These are phyloP conservation scores for Combretum micranthum DNA, from an alignment of 345 rosid species.

Conservation along the genomic window DNA sequence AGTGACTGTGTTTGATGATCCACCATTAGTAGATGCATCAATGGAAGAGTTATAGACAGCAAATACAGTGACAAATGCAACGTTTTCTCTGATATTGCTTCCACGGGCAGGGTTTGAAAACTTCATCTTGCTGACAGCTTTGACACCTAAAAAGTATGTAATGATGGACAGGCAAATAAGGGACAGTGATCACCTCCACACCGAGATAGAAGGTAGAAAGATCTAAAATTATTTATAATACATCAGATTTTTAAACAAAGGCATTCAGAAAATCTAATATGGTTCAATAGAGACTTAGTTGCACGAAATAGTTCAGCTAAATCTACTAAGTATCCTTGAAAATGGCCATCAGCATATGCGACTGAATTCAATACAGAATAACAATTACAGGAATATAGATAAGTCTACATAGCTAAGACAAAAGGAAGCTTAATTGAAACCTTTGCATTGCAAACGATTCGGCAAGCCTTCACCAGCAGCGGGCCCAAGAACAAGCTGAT, in stretches of 20 bases:
- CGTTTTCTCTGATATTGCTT: conserved; percentile 26
- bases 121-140: conserved; percentile 64
- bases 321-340: no score
- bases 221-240: no score
- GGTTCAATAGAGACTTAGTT: no score
- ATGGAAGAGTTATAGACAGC: conserved; percentile 48
- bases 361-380: no score
- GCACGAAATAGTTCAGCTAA: no score
- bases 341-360: no score
- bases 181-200: no score
- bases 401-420: background rate
- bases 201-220: no score
- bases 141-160: conserved; percentile 38
- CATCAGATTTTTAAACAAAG: no score
- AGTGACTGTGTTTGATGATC: conserved; percentile 40
- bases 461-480: conserved; percentile 77
- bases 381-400: no score
- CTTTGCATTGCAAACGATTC: conserved; percentile 76
- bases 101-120: conserved; percentile 19
- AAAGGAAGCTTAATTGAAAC: conserved; percentile 22
- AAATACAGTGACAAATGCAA: conserved; percentile 72
- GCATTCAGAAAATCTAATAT: no score
- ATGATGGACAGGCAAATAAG: background rate
- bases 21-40: conserved; percentile 20
- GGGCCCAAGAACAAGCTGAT: conserved; percentile 67